Percentiles rank a stretch among this genome's conserved stretches.
Evolutionary conservation across 768 basidiomycete genomes (phyloP).

Genomic region (Rhizopogon salebrosus): DNA sequence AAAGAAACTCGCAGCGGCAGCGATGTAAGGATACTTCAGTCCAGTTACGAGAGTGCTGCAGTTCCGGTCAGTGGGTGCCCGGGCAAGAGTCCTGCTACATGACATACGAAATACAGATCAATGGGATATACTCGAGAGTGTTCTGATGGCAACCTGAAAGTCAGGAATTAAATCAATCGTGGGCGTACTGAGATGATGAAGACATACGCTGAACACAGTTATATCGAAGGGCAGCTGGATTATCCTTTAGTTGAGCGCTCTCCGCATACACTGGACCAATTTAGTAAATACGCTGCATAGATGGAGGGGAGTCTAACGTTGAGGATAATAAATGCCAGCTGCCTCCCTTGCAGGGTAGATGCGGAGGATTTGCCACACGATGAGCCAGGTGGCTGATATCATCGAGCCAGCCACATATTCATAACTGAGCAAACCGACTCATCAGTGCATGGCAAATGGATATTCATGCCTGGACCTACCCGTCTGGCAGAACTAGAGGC

Average conservation of each 20-base stretch:
- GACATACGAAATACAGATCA: background rate
- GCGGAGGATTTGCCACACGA: background rate
- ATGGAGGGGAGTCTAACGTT: background rate
- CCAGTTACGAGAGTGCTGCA: background rate
- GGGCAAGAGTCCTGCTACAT: background rate
- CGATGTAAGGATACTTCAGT: background rate
- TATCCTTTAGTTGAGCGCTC: background rate
- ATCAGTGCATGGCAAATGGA: background rate
- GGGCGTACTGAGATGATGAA: background rate
- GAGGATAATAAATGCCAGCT: background rate
- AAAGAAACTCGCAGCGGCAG: background rate
- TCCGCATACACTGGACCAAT: background rate
- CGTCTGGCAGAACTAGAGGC: background rate
- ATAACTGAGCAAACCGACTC: background rate
- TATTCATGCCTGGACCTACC: background rate
- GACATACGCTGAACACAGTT: background rate
- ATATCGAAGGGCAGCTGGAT: background rate
- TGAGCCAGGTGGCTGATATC: background rate
- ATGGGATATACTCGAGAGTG: background rate
- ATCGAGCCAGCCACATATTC: background rate
- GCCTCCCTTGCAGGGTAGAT: background rate
- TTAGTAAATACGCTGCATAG: background rate
- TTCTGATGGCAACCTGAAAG: background rate
- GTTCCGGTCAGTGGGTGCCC: background rate
- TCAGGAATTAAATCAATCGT: background rate